phyloP scores from a whole-genome alignment of 139 green algal genomes.

The Volvox reticuliferus region DNA sequence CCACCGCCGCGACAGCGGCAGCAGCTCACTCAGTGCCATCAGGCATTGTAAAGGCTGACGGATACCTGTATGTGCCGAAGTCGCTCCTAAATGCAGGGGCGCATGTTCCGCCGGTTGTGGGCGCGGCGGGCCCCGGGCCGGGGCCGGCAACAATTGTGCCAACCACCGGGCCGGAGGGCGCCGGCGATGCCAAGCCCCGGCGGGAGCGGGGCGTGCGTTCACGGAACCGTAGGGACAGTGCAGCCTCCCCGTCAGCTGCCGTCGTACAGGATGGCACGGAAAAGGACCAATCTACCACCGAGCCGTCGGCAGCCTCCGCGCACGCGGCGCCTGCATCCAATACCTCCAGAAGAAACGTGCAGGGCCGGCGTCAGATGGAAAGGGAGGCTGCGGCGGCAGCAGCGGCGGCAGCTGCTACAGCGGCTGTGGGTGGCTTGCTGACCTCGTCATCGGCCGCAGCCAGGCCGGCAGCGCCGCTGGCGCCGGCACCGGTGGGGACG shows the following conservation, averaged over 20 bases:
- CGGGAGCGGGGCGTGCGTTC: not conserved
- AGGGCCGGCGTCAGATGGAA: not conserved
- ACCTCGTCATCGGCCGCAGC: not conserved
- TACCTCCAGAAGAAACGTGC: not conserved
- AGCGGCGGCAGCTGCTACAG: not conserved
- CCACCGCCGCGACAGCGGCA: not conserved
- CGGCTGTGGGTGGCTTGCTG: not conserved
- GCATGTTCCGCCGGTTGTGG: not conserved
- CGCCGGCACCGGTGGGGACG: not conserved
- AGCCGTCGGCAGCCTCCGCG: not conserved
- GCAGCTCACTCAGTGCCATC: not conserved
- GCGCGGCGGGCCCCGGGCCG: no score
- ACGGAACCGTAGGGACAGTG: not conserved
- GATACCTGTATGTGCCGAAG: slow-evolving; percentile 15
- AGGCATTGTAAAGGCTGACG: slow-evolving; percentile 7
- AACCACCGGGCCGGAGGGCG: not conserved
- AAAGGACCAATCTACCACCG: not conserved
- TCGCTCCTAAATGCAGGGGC: not conserved
- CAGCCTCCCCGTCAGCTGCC: not conserved
- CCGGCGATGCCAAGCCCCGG: not conserved
- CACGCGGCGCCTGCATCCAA: not conserved
- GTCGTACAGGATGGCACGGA: not conserved
- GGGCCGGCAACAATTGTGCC: not conserved
- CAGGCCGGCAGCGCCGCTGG: not conserved
- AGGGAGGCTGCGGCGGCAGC: not conserved